Percentiles rank a stretch among this genome's conserved stretches.
Conservation (phyloP, 2,329 filamentous ascomycete species). For the Daldinia sp. region DNA sequence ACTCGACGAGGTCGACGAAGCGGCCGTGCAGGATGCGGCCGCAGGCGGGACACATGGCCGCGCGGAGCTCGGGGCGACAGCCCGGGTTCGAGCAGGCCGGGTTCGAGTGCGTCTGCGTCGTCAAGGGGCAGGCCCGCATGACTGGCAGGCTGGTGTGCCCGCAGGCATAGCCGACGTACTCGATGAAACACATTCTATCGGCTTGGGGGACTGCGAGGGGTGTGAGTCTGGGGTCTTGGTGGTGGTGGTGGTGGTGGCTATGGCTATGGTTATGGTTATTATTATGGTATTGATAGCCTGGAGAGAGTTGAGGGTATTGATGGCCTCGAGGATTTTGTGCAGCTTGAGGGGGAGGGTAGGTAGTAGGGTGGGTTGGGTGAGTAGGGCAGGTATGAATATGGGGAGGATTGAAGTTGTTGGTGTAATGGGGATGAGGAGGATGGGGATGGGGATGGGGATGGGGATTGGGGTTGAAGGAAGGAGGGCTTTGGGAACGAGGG, state of each 20-base stretch:
- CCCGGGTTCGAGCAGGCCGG: slow-evolving; percentile 48
- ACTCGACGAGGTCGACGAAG: slow-evolving; percentile 51
- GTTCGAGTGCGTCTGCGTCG: slow-evolving; percentile 49
- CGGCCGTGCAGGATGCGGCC: slow-evolving; percentile 51
- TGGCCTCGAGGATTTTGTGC: too few species aligned
- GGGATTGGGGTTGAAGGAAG: too few species aligned
- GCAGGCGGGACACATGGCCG: slow-evolving; percentile 51
- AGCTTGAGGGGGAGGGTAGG: too few species aligned
- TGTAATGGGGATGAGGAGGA: too few species aligned
- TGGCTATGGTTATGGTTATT: neutral
- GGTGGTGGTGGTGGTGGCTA: neutral
- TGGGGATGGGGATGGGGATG: too few species aligned
- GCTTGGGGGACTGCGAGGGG: neutral
- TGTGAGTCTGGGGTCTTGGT: neutral
- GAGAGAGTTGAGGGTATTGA: too few species aligned
- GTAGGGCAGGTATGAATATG: too few species aligned
- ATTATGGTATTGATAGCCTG: too few species aligned
- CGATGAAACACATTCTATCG: slow-evolving; percentile 55
- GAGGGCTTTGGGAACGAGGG: too few species aligned
- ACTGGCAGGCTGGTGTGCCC: slow-evolving; percentile 55
- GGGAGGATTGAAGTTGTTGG: too few species aligned
- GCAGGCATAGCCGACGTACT: slow-evolving; percentile 57
- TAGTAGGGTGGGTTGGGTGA: too few species aligned
- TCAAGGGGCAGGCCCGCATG: slow-evolving; percentile 55
- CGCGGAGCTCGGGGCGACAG: slow-evolving; percentile 44